These are phyloP conservation scores for Trichocladium uniseriatum DNA, from an alignment of 495 filamentous ascomycete species.

Conservation along the genomic window DNA sequence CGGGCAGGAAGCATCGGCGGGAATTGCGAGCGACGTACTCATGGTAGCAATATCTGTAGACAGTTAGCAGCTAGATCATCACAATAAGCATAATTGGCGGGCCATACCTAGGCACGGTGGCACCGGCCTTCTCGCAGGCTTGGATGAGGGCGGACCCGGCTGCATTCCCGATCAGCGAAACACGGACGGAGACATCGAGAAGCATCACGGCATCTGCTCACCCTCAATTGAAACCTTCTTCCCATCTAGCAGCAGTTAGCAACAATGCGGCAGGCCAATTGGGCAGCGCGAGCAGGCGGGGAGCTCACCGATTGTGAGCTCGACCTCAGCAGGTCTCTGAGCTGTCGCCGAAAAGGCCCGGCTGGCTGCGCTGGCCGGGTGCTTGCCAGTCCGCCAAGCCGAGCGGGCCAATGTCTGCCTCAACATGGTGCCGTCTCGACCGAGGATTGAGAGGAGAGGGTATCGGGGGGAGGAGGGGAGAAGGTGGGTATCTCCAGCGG, in stretches of 20 bases:
- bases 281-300: constrained; percentile 3
- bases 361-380: constrained; percentile 51
- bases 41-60: constrained; percentile 90
- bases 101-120: constrained; percentile 69
- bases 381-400: constrained; percentile 68
- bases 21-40: constrained; percentile 50
- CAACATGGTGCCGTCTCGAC: constrained; percentile 60
- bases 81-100: neutral
- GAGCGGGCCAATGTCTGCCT: constrained; percentile 79
- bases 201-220: constrained; percentile 27
- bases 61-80: constrained; percentile 28
- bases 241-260: constrained; percentile 58
- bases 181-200: constrained; percentile 9
- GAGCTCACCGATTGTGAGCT: constrained; percentile 81
- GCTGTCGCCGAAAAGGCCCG: constrained; percentile 68
- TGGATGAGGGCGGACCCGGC: constrained; percentile 93
- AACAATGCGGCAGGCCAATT: constrained; percentile 12
- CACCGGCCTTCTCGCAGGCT: constrained; percentile 95
- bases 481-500: constrained; percentile 6
- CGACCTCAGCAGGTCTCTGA: constrained; percentile 73
- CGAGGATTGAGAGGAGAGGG: constrained; percentile 27
- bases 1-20: constrained; percentile 6
- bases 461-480: constrained; percentile 5
- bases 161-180: constrained; percentile 28
- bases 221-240: constrained; percentile 95